Percentiles rank a stretch among this genome's conserved stretches.
These are phyloP conservation scores for Croton setiger DNA, from an alignment of 441 rosid genomes.

Conservation along the genomic window DNA sequence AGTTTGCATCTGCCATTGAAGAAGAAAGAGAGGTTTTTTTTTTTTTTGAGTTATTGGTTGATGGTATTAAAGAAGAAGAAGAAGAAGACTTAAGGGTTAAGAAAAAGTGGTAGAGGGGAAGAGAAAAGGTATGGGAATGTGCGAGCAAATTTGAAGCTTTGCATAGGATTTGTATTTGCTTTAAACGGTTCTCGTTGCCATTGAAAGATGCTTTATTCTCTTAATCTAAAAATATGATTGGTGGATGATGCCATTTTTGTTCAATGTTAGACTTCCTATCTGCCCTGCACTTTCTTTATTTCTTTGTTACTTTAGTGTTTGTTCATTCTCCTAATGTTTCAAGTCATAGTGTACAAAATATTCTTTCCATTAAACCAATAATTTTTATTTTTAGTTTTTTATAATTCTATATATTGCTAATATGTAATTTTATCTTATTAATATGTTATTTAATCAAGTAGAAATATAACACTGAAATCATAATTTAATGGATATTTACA, in stretches of 20 bases:
- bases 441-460: too few relatives aligned
- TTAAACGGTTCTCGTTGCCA: constrained; percentile 20
- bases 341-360: too few relatives aligned
- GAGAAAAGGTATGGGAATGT: constrained; percentile 29
- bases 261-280: constrained; percentile 25
- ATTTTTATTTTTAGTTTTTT: too few relatives aligned
- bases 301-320: background rate
- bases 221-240: background rate
- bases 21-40: constrained; percentile 23
- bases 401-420: too few relatives aligned
- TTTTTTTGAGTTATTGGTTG: constrained; percentile 3
- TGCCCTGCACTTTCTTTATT: background rate
- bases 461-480: too few relatives aligned
- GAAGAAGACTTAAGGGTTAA: constrained; percentile 53
- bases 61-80: constrained; percentile 17
- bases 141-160: constrained; percentile 34
- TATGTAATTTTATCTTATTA: too few relatives aligned
- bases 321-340: too few relatives aligned
- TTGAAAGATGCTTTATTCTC: constrained; percentile 20
- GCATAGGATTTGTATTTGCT: constrained; percentile 2
- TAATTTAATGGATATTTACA: too few relatives aligned
- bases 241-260: constrained; percentile 23
- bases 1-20: constrained; percentile 60
- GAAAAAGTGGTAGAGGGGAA: constrained; percentile 29
- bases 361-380: too few relatives aligned